Base-by-base conservation (phyloP, 2,329 filamentous ascomycete genomes). In the Thelonectria blattea region DNA sequence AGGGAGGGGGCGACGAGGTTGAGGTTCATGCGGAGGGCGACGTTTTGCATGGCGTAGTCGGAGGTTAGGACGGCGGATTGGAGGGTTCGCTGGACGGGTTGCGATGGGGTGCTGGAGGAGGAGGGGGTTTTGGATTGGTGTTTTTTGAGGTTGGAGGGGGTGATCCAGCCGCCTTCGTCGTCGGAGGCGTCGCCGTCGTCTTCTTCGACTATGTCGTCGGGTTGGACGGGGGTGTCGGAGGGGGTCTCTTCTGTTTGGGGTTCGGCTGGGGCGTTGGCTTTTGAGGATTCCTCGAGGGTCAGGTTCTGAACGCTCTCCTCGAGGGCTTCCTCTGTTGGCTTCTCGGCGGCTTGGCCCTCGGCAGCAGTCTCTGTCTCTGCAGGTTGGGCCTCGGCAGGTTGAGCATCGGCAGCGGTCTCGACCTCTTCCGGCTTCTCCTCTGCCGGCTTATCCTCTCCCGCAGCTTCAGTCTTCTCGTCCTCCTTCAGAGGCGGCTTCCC, bases 31-130 rank as follows among this genome's bases (percentile, higher is more conserved):
- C 96, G 92, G 5, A 99, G 84, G 2, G 95, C 86, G 8, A 98
- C 93, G 74, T 98, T 98, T 79, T 98, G 94, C 92, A 99, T 96
- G 56, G 95, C 94, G 78, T 91, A 98, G 80, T 99, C 95, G 57
- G 91, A 93, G 1, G 95, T 98, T 72, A 98, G 89, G 46, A 94
- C 88, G n/a, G 93, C 94, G 15, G 91, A 92, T 76, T 96, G 89
- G 68, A 97, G 89, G 12, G 86, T 87, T 63, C 85, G 85, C 37
- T 85, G 82, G 55, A 86, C 81, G 2, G 83, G 74, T 60, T 81
- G 75, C 50, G 82, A 77, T 42, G 82, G 18, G 80, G 75, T 1
- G 80, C 75, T n/a, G 6, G 78, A 67, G 50, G 71, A 67, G 48
- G 70, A 69, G 18, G 81, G 78, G 68, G 94, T 88, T 73, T 88